Evolutionary conservation across 306 rosid genomes (phyloP).

Genomic region (Herpetospermum pedunculosum): DNA sequence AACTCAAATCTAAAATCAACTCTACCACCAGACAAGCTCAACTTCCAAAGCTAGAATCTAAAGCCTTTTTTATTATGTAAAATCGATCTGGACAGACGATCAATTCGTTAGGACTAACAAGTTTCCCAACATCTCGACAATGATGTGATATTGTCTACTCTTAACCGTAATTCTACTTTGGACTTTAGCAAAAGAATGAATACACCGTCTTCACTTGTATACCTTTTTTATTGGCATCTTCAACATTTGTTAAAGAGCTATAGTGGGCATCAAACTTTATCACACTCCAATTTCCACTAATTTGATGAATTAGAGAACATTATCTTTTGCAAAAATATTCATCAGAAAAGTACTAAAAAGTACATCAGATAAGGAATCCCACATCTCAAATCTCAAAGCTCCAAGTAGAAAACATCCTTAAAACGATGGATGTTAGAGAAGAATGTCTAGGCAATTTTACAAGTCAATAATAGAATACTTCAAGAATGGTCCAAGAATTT

Average conservation of each 20-base stretch:
- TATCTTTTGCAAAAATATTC: neutral
- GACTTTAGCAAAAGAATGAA: neutral
- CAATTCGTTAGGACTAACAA: neutral
- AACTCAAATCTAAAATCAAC: too few species aligned
- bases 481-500: slow-evolving; percentile 2
- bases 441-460: neutral
- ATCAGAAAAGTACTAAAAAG: neutral
- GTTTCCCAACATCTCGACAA: neutral
- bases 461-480: slow-evolving; percentile 7
- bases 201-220: neutral
- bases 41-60: neutral
- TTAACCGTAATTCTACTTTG: neutral
- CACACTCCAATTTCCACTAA: neutral
- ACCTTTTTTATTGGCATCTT: neutral
- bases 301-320: neutral
- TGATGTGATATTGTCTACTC: neutral
- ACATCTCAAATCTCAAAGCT: neutral
- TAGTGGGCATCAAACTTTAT: neutral
- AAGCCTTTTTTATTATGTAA: neutral
- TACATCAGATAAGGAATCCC: neutral
- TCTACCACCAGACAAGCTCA: too few species aligned
- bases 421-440: neutral
- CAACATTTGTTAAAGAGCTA: neutral
- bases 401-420: slow-evolving; percentile 3
- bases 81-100: neutral